A percentile compares a stretch with the other conserved stretches of the same genome.
Conservation (phyloP, 306 rosid species). For the Ormosia semicastrata region DNA sequence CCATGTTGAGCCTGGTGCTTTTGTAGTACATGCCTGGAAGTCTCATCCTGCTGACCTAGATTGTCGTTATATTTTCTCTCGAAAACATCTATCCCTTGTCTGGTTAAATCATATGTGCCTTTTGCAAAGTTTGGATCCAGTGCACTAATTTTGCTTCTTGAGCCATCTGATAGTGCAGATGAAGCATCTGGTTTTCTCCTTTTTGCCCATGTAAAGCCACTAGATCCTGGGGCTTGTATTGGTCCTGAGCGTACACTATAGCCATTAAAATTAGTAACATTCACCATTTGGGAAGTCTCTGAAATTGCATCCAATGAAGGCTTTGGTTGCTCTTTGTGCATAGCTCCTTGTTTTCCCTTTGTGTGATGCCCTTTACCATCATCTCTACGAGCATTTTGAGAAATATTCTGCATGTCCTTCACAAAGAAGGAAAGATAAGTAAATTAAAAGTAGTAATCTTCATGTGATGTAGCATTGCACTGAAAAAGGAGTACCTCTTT, state of each 20-base stretch:
- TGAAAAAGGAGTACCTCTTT: slow-evolving; percentile 54
- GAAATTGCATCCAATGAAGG: slow-evolving; percentile 53
- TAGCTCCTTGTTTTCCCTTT: slow-evolving; percentile 38
- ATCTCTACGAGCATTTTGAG: slow-evolving; percentile 32
- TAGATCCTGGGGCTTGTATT: slow-evolving; percentile 49
- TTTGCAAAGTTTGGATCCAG: slow-evolving; percentile 78
- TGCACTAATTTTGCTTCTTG: slow-evolving; percentile 83
- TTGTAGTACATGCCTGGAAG: neutral
- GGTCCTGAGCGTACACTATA: slow-evolving; percentile 51
- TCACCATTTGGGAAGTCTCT: slow-evolving; percentile 41
- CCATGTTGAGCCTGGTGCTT: slow-evolving; percentile 24
- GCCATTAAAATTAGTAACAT: slow-evolving; percentile 35
- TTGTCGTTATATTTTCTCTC: neutral
- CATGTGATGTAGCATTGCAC: neutral
- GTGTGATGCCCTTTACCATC: slow-evolving; percentile 33
- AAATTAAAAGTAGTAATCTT: neutral
- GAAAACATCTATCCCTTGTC: slow-evolving; percentile 20
- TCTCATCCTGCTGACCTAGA: neutral
- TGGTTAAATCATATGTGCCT: slow-evolving; percentile 45
- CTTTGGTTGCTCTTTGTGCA: slow-evolving; percentile 40
- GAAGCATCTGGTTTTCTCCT: slow-evolving; percentile 57
- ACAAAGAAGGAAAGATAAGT: neutral
- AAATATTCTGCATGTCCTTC: slow-evolving; percentile 45
- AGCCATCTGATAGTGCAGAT: slow-evolving; percentile 79
- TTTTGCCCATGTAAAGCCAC: slow-evolving; percentile 71